Base-by-base conservation (phyloP, 768 basidiomycete genomes). In the Mycena albidolilacea region DNA sequence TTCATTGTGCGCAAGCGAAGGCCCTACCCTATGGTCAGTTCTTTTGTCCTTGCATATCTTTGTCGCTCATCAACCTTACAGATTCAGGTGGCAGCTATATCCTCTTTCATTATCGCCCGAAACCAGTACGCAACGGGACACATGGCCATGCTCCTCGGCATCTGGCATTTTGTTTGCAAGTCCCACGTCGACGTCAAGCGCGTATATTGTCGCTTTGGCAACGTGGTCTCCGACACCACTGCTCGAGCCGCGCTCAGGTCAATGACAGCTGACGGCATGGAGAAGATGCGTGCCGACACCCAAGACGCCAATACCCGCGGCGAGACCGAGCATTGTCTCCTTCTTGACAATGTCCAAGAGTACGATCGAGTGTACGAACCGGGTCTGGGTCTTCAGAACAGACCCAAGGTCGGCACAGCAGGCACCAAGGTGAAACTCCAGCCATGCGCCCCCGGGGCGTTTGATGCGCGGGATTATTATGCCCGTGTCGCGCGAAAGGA, bases 181-280 rank as follows among this genome's bases (percentile, higher is more conserved):
- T 68, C 78, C 11, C 79, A 80, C 58, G 60, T 80, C 15, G 76
- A 79, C 50, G 57, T 74, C 66, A 80, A 80, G 44, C 75, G 78
- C 4, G 66, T 77, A 3, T 75, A 72, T 37, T 72, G 75, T 54
- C 70, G 76, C 1, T 74, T 80, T 23, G 77, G 79, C 17, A 63
- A 70, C 30, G 46, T 23, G 35, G 75, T 80, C 19, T 50, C 63
- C 38, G 77, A 80, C 37, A 72, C 69, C 8, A 76, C 78, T 2
- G 62, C 73, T 7, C 73, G 73, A 1, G 58, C 68, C 8, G 77
- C 73, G 0, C 74, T 79, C 0, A 72, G 77, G n/a, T 64, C 77
- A 0, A 55, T 79, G 37, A 59, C 79, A 3, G 69, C 50, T 11
- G 68, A 72, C 7, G 63, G 70, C 50, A 59, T 75, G 15, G 14